Conservation (phyloP, 2,329 filamentous ascomycete species). For the Calonectria hongkongensis region DNA sequence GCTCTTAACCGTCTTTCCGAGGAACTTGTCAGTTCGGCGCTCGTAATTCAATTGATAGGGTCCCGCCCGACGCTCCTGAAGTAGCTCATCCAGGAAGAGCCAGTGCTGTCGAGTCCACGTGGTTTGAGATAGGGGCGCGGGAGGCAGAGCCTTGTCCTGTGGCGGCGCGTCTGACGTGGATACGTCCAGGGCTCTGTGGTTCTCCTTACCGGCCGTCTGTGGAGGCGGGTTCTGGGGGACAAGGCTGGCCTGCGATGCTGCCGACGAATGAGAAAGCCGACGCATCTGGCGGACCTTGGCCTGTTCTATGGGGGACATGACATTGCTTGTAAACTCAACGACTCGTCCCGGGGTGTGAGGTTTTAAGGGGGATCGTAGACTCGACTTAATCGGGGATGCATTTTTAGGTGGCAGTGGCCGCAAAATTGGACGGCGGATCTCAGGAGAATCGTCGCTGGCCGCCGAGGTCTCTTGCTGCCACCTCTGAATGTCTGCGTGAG, state of each 20-base stretch:
- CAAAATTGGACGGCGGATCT: constrained; percentile 63
- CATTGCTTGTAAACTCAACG: constrained; percentile 74
- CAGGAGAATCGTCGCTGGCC: constrained; percentile 61
- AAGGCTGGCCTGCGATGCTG: constrained; percentile 42
- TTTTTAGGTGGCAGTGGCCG: constrained; percentile 70
- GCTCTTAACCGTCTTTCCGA: constrained; percentile 69
- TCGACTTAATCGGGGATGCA: constrained; percentile 75
- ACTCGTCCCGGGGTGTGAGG: constrained; percentile 75
- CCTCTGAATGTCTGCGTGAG: constrained; percentile 63
- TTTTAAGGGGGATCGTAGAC: constrained; percentile 74
- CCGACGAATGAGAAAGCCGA: constrained; percentile 53
- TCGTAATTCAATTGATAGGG: constrained; percentile 58
- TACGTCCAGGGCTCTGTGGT: constrained; percentile 52
- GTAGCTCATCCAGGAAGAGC: constrained; percentile 70
- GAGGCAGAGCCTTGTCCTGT: constrained; percentile 42
- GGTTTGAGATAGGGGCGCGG: constrained; percentile 62
- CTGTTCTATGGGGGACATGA: constrained; percentile 67
- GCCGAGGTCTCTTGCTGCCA: constrained; percentile 65
- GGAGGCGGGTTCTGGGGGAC: constrained; percentile 40
- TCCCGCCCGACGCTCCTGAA: constrained; percentile 68
- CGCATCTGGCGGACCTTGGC: constrained; percentile 58
- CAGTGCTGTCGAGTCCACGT: constrained; percentile 72
- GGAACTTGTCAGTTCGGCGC: constrained; percentile 59
- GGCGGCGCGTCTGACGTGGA: constrained; percentile 56
- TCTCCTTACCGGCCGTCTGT: constrained; percentile 59